Percentiles rank a stretch among this genome's conserved stretches.
These are phyloP conservation scores for Periconia digitata DNA, from an alignment of 2,329 filamentous ascomycete genomes.

Conservation along the genomic window DNA sequence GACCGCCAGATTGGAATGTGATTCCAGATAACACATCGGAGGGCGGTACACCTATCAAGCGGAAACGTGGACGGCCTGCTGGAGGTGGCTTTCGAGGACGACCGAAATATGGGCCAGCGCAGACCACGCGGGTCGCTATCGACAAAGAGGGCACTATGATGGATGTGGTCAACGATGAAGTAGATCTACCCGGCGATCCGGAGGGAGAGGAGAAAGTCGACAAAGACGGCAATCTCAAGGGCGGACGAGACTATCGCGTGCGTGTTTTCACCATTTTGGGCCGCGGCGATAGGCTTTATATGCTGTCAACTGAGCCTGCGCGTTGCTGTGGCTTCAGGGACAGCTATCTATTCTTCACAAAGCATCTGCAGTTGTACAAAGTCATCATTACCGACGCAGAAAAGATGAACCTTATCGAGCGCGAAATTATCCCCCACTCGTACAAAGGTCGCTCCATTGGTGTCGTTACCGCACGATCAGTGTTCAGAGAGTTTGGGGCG, in stretches of 20 bases:
- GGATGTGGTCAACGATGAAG: constrained; percentile 89
- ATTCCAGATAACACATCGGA: constrained; percentile 53
- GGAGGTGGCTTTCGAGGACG: constrained; percentile 69
- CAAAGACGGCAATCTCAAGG: constrained; percentile 79
- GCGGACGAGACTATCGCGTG: constrained; percentile 88
- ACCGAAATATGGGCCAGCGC: constrained; percentile 70
- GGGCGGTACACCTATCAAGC: constrained; percentile 51
- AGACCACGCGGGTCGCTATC: constrained; percentile 79
- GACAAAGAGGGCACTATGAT: constrained; percentile 93
- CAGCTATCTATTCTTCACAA: constrained; percentile 98
- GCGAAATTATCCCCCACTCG: constrained; percentile 93
- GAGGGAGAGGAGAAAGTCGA: constrained; percentile 94
- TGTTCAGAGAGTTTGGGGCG: constrained; percentile 95
- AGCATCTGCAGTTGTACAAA: constrained; percentile 94
- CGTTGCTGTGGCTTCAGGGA: constrained; percentile 96
- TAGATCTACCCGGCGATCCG: constrained; percentile 80
- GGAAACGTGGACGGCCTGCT: constrained; percentile 53
- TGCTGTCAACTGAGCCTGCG: constrained; percentile 96
- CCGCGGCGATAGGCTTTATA: constrained; percentile 85
- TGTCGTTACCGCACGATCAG: constrained; percentile 92
- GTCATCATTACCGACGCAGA: constrained; percentile 98
- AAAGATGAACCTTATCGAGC: constrained; percentile 93
- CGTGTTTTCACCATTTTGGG: constrained; percentile 90
- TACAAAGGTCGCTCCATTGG: constrained; percentile 98
- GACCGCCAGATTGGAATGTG: constrained; percentile 72